These are phyloP conservation scores for Nymphaea thermarum DNA, from an alignment of 164 flowering plant species.

Conservation along the genomic window DNA sequence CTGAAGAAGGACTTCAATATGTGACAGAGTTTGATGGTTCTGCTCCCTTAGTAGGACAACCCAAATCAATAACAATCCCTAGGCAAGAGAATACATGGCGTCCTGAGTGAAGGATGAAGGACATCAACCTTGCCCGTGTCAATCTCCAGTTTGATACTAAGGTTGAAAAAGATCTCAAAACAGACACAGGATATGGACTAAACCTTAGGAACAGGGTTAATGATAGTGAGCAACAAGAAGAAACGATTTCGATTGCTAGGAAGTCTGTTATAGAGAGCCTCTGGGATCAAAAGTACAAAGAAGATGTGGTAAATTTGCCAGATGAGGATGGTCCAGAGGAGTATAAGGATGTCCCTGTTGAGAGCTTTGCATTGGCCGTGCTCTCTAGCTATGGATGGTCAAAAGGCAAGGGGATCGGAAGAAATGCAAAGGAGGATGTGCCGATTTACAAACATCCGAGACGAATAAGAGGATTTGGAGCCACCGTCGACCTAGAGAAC, in stretches of 20 bases:
- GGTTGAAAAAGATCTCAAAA: slow-evolving; percentile 7
- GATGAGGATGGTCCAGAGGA: slow-evolving; percentile 49
- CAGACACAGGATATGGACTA: slow-evolving; percentile 29
- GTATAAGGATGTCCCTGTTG: slow-evolving; percentile 49
- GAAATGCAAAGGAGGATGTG: slow-evolving; percentile 51
- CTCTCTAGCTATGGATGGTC: slow-evolving; percentile 71
- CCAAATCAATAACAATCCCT: slow-evolving; percentile 27
- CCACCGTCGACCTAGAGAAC: neutral
- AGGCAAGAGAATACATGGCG: slow-evolving; percentile 45
- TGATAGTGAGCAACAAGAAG: neutral
- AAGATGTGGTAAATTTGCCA: slow-evolving; percentile 45
- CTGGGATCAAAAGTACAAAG: slow-evolving; percentile 37
- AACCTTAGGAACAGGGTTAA: slow-evolving; percentile 19
- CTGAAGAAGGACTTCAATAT: slow-evolving; percentile 8
- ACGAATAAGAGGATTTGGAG: slow-evolving; percentile 9
- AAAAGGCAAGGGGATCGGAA: slow-evolving; percentile 64
- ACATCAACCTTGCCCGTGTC: slow-evolving; percentile 25
- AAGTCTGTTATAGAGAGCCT: slow-evolving; percentile 13
- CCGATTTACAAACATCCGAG: slow-evolving; percentile 26
- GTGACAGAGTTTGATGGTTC: slow-evolving; percentile 49
- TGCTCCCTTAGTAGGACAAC: slow-evolving; percentile 18
- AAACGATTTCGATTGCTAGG: neutral
- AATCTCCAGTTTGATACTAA: slow-evolving; percentile 36
- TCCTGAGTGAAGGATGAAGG: slow-evolving; percentile 49
- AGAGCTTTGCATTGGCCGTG: slow-evolving; percentile 61